These are phyloP conservation scores for Aspergillus tanneri DNA, from an alignment of 2,329 filamentous ascomycete genomes.

Conservation along the genomic window DNA sequence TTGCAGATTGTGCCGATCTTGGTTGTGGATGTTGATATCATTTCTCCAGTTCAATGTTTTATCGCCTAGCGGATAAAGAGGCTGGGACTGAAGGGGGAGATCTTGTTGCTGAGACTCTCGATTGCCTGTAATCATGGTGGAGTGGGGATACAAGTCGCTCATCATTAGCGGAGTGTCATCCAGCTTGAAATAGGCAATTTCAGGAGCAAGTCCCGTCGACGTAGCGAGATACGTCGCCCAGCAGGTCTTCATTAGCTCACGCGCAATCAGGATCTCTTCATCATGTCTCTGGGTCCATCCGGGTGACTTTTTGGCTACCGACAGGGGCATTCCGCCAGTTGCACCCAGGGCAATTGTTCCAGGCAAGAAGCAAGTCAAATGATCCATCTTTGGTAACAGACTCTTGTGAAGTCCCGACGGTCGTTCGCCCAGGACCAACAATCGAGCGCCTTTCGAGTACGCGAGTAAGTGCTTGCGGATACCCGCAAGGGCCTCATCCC, in stretches of 20 bases:
- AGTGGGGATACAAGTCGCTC: constrained; percentile 38
- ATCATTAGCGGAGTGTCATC: constrained; percentile 61
- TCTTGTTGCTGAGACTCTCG: constrained; percentile 36
- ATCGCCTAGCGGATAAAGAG: constrained; percentile 32
- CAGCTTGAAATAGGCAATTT: constrained; percentile 89
- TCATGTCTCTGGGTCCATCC: constrained; percentile 78
- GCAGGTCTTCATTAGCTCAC: constrained; percentile 92
- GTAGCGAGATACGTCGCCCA: constrained; percentile 96
- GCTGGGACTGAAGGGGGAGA: constrained; percentile 34
- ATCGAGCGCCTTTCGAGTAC: constrained; percentile 74
- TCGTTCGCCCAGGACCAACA: constrained; percentile 88
- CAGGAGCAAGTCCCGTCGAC: constrained; percentile 84
- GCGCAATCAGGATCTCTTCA: constrained; percentile 80
- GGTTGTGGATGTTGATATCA: constrained; percentile 76
- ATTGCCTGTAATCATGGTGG: constrained; percentile 30
- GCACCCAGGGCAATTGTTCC: constrained; percentile 89
- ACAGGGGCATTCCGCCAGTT: constrained; percentile 74
- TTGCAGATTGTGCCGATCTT: constrained; percentile 91
- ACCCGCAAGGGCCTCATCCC: constrained; percentile 79
- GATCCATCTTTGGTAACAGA: constrained; percentile 91
- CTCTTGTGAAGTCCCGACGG: constrained; percentile 66
- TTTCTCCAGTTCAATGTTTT: constrained; percentile 60
- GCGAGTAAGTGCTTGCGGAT: constrained; percentile 90
- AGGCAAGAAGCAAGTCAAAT: constrained; percentile 95
- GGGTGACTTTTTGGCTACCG: constrained; percentile 68